phyloP scores from a whole-genome alignment of 163 green algal species.

The Smithsoniella earleae region DNA sequence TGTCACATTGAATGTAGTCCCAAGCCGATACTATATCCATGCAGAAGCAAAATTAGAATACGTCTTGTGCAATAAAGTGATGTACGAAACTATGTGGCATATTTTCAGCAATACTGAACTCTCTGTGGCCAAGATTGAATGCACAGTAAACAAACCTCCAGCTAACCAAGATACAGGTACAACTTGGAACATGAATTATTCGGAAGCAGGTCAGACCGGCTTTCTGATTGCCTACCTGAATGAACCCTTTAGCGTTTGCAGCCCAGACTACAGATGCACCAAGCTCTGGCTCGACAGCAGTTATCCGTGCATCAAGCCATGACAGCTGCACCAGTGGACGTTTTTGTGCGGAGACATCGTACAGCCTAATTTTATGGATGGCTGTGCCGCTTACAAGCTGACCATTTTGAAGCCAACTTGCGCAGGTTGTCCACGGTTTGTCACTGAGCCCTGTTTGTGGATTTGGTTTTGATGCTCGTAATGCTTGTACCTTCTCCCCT shows the following conservation, averaged over 20 bases:
- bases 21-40: too few species aligned
- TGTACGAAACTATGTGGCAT: too few species aligned
- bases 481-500: not conserved
- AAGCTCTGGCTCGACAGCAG: not conserved
- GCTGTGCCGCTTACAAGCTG: not conserved
- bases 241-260: slow-evolving; percentile 12
- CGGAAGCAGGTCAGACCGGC: not conserved
- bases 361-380: slow-evolving; percentile 7
- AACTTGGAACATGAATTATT: not conserved
- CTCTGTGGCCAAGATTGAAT: too few species aligned
- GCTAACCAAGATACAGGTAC: too few species aligned
- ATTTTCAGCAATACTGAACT: too few species aligned
- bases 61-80: too few species aligned
- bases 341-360: slow-evolving; percentile 22
- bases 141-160: too few species aligned
- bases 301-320: slow-evolving; percentile 14
- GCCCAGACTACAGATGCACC: not conserved
- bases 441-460: not conserved
- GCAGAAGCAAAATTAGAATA: too few species aligned
- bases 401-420: not conserved
- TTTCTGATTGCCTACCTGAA: not conserved
- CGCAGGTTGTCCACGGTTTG: slow-evolving; percentile 8
- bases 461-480: not conserved
- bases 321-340: slow-evolving; percentile 2
- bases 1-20: too few species aligned